phyloP scores from a whole-genome alignment of 768 basidiomycete species.

The Trametes meyenii region DNA sequence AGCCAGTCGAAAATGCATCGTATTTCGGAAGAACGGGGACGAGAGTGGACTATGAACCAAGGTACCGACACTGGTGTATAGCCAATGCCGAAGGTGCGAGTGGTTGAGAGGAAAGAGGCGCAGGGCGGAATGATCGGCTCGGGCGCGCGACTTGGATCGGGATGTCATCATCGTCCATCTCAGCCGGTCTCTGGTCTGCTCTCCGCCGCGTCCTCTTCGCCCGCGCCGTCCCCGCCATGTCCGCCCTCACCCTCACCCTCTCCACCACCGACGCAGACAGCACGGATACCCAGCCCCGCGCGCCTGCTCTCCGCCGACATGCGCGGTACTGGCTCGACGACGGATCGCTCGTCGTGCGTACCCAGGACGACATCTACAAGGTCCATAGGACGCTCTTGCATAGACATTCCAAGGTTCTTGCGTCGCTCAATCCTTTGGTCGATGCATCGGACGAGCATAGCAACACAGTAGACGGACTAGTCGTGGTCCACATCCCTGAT shows the following conservation, averaged over 20 bases:
- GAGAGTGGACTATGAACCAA: no score
- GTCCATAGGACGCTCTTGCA: slow-evolving; percentile 56
- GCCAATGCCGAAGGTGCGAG: background rate
- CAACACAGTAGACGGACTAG: background rate
- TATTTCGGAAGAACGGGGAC: no score
- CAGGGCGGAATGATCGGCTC: background rate
- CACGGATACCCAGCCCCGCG: background rate
- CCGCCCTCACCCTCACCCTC: slow-evolving; percentile 10
- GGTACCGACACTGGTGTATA: no score
- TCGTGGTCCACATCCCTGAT: slow-evolving; percentile 39
- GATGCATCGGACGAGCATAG: background rate
- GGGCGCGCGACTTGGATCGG: background rate
- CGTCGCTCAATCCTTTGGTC: slow-evolving; percentile 16
- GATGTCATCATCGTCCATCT: slow-evolving; percentile 8
- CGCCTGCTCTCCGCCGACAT: slow-evolving; percentile 36
- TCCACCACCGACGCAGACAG: slow-evolving; percentile 1
- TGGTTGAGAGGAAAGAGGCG: background rate
- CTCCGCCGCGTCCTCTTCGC: background rate
- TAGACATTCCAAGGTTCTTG: slow-evolving; percentile 48
- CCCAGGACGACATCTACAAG: slow-evolving; percentile 52
- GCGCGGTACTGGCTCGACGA: slow-evolving; percentile 68
- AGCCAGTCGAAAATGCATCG: background rate
- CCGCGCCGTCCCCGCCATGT: background rate
- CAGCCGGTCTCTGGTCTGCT: background rate
- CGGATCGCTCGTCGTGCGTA: slow-evolving; percentile 56